Conservation (phyloP, 176 grass and related monocot genomes). For the Musa schizocarpa region DNA sequence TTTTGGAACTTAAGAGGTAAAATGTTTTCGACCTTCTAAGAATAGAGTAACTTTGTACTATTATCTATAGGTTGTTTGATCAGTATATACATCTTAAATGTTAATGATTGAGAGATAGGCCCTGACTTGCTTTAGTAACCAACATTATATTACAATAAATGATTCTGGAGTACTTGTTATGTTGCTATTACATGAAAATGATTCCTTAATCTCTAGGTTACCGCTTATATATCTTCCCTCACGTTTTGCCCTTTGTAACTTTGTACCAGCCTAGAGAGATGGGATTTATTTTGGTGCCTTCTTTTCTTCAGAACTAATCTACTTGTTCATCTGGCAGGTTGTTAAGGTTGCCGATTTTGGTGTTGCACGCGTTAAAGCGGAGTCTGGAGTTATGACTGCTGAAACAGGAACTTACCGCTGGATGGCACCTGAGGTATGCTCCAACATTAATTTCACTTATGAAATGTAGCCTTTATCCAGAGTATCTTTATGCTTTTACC, state of each 20-base stretch:
- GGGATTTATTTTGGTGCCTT: not conserved
- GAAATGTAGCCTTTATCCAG: not conserved
- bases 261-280: no score
- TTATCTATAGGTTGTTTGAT: no score
- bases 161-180: no score
- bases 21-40: no score
- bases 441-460: not conserved
- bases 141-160: no score
- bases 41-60: no score
- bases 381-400: slow-evolving; percentile 99
- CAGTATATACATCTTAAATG: no score
- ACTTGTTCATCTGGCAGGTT: slow-evolving; percentile 32
- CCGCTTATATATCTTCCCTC: no score
- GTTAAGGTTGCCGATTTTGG: slow-evolving; percentile 99
- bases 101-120: no score
- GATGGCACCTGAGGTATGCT: slow-evolving; percentile 94
- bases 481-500: not conserved
- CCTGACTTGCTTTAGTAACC: no score
- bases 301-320: not conserved
- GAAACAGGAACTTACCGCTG: slow-evolving; percentile 99
- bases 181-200: not conserved
- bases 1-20: no score
- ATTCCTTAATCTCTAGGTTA: not conserved
- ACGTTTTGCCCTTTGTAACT: no score
- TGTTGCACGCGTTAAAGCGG: slow-evolving; percentile 85